phyloP scores from a whole-genome alignment of 1,139 yeast species.

The Saccharomyces hybrid region DNA sequence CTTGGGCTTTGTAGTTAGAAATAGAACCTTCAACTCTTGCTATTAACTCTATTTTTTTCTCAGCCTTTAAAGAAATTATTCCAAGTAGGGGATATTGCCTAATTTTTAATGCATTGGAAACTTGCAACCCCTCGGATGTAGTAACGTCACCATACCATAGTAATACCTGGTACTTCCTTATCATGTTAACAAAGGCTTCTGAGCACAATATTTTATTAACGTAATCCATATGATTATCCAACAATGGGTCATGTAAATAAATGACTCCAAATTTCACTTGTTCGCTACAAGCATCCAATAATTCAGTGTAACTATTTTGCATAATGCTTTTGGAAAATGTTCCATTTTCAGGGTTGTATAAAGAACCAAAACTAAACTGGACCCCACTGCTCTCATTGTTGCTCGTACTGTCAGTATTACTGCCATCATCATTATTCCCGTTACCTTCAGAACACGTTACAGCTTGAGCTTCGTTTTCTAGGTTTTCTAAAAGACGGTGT shows the following conservation, averaged over 20 bases:
- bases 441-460: not conserved
- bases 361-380: constrained; percentile 18
- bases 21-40: constrained; percentile 62
- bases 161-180: constrained; percentile 44
- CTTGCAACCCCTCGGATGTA: constrained; percentile 70
- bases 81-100: constrained; percentile 79
- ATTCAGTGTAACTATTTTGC: constrained; percentile 23
- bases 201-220: constrained; percentile 51
- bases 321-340: constrained; percentile 13
- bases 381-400: not conserved
- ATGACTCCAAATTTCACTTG: constrained; percentile 51
- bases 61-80: constrained; percentile 49
- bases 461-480: constrained; percentile 11
- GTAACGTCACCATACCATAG: constrained; percentile 88
- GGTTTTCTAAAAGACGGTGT: constrained; percentile 14
- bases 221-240: constrained; percentile 53
- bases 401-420: not conserved
- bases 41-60: constrained; percentile 50
- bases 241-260: constrained; percentile 65
- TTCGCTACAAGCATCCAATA: constrained; percentile 21
- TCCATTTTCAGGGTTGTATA: constrained; percentile 23
- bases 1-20: constrained; percentile 22
- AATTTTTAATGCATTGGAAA: constrained; percentile 67
- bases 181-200: constrained; percentile 44
- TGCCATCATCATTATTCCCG: not conserved